Percentiles rank a stretch among this genome's conserved stretches.
phyloP scores from a whole-genome alignment of 805 yeast species.

The Zygosaccharomyces bisporus region DNA sequence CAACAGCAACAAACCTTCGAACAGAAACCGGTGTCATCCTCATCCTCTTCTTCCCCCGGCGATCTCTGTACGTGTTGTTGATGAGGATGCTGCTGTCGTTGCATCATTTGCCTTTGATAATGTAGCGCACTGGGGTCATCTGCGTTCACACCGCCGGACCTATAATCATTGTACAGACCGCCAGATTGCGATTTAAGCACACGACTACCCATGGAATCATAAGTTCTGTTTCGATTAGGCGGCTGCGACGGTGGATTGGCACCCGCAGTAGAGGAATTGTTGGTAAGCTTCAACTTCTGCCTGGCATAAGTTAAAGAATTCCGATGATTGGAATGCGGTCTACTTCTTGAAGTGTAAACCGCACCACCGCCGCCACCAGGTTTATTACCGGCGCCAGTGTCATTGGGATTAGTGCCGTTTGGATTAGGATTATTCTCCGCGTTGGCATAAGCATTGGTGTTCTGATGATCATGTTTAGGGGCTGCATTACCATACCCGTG shows the following conservation, averaged over 20 bases:
- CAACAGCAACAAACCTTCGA: constrained; percentile 24
- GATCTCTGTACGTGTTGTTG: constrained; percentile 13
- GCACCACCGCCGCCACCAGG: background rate
- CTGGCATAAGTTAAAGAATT: constrained; percentile 15
- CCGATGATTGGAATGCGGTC: constrained; percentile 13
- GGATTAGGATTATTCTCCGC: constrained; percentile 4
- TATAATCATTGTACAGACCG: constrained; percentile 9
- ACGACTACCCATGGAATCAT: constrained; percentile 32
- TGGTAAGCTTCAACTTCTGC: constrained; percentile 12
- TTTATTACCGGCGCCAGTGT: background rate
- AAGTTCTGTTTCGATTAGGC: constrained; percentile 16
- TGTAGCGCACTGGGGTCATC: constrained; percentile 13
- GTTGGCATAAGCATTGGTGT: constrained; percentile 15
- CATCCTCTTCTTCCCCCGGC: constrained; percentile 8
- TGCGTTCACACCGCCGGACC: constrained; percentile 8
- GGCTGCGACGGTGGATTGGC: constrained; percentile 10
- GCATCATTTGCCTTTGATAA: constrained; percentile 14
- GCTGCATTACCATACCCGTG: constrained; percentile 79
- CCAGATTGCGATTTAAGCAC: constrained; percentile 9
- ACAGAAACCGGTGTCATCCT: constrained; percentile 18
- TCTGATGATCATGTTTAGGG: constrained; percentile 37
- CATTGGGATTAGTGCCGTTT: constrained; percentile 3
- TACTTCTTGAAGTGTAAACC: constrained; percentile 7
- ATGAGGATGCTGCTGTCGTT: constrained; percentile 10
- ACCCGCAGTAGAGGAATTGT: constrained; percentile 8